A percentile compares a stretch with the other conserved stretches of the same genome.
Conservation (phyloP, 129 eudicot genomes). For the Artemisia argyi region DNA sequence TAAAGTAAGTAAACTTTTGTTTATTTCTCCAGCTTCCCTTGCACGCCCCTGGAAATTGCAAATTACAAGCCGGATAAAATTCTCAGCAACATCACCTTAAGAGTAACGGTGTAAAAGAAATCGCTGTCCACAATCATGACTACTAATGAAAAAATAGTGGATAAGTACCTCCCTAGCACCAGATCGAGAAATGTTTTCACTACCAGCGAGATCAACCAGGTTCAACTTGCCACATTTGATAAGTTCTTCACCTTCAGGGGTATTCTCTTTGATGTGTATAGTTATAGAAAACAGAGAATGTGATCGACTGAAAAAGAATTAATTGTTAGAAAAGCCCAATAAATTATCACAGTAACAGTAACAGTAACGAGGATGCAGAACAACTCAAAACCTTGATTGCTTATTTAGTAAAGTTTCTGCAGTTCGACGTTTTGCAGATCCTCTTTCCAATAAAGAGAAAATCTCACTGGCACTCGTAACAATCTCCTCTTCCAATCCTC, state of each 20-base stretch:
- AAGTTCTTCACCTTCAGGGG: slow-evolving; percentile 99
- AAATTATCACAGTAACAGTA: background rate
- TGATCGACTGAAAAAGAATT: slow-evolving; percentile 67
- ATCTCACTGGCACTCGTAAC: slow-evolving; percentile 93
- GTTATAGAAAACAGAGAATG: slow-evolving; percentile 95
- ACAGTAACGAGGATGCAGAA: background rate
- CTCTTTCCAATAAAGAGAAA: slow-evolving; percentile 91
- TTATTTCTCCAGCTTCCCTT: slow-evolving; percentile 98
- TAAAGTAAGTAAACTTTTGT: slow-evolving; percentile 89
- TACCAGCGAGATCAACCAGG: slow-evolving; percentile 96
- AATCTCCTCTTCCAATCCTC: slow-evolving; percentile 98
- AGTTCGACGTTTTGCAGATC: slow-evolving; percentile 95
- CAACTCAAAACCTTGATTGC: slow-evolving; percentile 73
- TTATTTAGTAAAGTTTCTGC: slow-evolving; percentile 91
- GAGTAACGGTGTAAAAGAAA: too few relatives aligned
- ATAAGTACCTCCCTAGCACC: slow-evolving; percentile 93
- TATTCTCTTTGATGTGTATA: slow-evolving; percentile 93
- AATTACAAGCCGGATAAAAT: background rate
- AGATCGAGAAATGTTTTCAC: slow-evolving; percentile 95
- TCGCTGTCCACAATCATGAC: background rate
- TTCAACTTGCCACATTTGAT: slow-evolving; percentile 95
- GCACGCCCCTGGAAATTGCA: slow-evolving; percentile 75
- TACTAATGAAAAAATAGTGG: background rate
- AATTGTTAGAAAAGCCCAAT: slow-evolving; percentile 8
- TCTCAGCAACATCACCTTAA: background rate